Base-by-base conservation (phyloP, 2,329 filamentous ascomycete species). In the Cladophialophora bantiana region DNA sequence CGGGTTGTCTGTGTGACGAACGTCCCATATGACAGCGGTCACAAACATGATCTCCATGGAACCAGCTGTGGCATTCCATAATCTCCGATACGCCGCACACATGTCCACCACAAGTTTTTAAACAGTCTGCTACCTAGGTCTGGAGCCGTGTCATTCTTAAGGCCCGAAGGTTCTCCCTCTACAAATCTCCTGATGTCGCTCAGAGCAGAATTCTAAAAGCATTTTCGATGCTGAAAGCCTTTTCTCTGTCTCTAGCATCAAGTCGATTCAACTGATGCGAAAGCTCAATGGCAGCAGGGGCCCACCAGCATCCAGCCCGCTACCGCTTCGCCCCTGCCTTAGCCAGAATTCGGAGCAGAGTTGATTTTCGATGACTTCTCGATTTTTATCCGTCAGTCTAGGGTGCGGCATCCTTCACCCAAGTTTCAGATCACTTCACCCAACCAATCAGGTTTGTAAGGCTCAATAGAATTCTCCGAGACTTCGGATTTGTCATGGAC, bases 11-110 rank as follows among this genome's bases (percentile, higher is more conserved):
- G 68, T 70, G 36, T 57, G 31, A 70, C 68, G 63, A 66, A 70
- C 62, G 45, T 54, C 45, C 40, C 53, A 70, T 68, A 68, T 68
- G 68, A 70, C 56, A 62, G 64, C 68, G 68, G 68, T 59, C 59
- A 58, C 55, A 52, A 45, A 59, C 68, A 70, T 70, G 68, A 70
- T 68, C 68, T 45, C 61, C 66, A 57, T 66, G 68, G 66, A 66
- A 68, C 52, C 53, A 53, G 57, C 61, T 61, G 62, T 59, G 54
- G 60, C 62, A 65, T 64, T 68, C 63, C 58, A 67, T 64, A 70
- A 64, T 64, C 60, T 68, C 67, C 67, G 67, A 68, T 57, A 66
- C 52, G 64, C 56, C 53, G 34, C 63, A 45, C 34, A 40, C 38
- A 36, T 50, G 60, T 50, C 59, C 59, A 45, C 36, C 54, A 6